These are phyloP conservation scores for Amanita fuliginea DNA, from an alignment of 768 basidiomycete genomes.

Conservation along the genomic window DNA sequence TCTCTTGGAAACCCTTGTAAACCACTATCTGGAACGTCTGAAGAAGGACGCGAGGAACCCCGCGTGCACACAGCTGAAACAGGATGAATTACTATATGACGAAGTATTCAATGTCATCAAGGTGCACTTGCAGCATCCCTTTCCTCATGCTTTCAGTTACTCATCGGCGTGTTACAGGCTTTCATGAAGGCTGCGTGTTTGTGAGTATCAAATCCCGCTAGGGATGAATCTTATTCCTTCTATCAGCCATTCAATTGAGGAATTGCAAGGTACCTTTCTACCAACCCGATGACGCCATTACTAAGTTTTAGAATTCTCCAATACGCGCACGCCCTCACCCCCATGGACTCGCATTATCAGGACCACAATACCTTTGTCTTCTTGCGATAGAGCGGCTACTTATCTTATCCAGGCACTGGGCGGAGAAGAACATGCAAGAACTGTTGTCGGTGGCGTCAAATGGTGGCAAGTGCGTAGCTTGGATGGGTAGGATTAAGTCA, in stretches of 20 bases:
- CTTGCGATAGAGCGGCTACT: conserved; percentile 64
- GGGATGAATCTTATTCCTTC: background rate
- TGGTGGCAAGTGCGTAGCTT: conserved; percentile 97
- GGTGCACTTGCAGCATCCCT: conserved; percentile 25
- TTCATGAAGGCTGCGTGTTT: conserved; percentile 65
- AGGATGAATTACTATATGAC: conserved; percentile 75
- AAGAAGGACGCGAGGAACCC: conserved; percentile 31
- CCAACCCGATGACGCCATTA: background rate
- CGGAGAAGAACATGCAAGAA: conserved; percentile 63
- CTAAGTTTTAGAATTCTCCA: conserved; percentile 43
- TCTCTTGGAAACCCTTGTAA: conserved; percentile 67
- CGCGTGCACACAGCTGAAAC: conserved; percentile 37
- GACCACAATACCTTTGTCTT: conserved; percentile 60
- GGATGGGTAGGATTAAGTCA: conserved; percentile 40
- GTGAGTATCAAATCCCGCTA: conserved; percentile 28
- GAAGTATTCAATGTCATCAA: conserved; percentile 69
- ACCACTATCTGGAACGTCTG: conserved; percentile 70
- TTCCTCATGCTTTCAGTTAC: background rate
- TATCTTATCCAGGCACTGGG: conserved; percentile 72
- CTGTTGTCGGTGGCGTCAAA: conserved; percentile 78
- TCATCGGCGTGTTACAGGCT: conserved; percentile 25
- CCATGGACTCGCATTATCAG: conserved; percentile 73
- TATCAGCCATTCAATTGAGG: conserved; percentile 72
- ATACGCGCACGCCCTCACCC: conserved; percentile 74
- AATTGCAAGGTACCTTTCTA: conserved; percentile 44